A percentile compares a stretch with the other conserved stretches of the same genome.
phyloP scores from a whole-genome alignment of 352 stramenopile species.

The Blastocystis sp. region DNA sequence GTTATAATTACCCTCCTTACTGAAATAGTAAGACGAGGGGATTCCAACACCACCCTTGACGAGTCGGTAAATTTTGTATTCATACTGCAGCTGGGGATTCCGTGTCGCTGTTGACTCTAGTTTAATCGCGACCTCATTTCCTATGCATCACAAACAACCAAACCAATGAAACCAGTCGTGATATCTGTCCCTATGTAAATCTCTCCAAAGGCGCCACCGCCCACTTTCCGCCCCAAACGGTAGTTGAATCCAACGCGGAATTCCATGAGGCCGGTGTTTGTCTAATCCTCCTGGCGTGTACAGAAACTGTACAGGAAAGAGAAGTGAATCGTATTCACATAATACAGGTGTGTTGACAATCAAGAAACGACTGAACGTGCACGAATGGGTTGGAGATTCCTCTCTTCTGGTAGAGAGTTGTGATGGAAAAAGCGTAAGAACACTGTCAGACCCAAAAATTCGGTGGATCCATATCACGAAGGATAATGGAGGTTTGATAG shows the following conservation, averaged over 20 bases:
- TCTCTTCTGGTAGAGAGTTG: too few relatives aligned
- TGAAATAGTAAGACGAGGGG: slow-evolving; percentile 93
- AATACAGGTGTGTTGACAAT: too few relatives aligned
- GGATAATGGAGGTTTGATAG: too few relatives aligned
- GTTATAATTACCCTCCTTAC: slow-evolving; percentile 90
- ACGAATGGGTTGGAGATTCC: too few relatives aligned
- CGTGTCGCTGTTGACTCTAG: slow-evolving; percentile 79
- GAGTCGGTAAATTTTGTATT: slow-evolving; percentile 99
- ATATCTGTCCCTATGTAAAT: slow-evolving; percentile 96
- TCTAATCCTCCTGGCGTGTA: too few relatives aligned
- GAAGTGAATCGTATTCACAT: neutral
- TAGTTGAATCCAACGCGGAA: slow-evolving; percentile 32
- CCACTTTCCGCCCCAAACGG: slow-evolving; percentile 95
- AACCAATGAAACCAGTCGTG: slow-evolving; percentile 66
- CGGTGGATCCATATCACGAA: too few relatives aligned
- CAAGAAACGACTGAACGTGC: too few relatives aligned
- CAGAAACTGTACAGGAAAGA: neutral
- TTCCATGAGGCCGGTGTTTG: neutral
- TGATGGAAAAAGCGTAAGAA: too few relatives aligned
- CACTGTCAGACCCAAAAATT: too few relatives aligned
- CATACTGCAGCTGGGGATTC: slow-evolving; percentile 97
- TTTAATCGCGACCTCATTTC: slow-evolving; percentile 88
- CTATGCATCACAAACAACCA: neutral
- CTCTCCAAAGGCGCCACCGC: slow-evolving; percentile 94
- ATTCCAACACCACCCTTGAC: slow-evolving; percentile 91